These are phyloP conservation scores for Inga leiocalycina DNA, from an alignment of 306 rosid genomes.

Conservation along the genomic window DNA sequence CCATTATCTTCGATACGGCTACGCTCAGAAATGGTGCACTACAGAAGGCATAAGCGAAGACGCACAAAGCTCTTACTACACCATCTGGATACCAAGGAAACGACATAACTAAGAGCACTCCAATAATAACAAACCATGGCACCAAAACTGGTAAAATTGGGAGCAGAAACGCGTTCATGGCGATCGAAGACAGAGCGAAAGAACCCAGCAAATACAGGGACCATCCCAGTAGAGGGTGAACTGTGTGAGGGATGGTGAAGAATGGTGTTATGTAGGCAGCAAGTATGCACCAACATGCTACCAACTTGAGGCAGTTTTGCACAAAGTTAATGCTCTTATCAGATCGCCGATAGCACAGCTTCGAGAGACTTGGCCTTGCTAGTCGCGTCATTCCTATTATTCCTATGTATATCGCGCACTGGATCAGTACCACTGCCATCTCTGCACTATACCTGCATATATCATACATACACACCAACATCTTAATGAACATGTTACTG, in stretches of 20 bases:
- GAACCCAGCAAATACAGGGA: slow-evolving; percentile 63
- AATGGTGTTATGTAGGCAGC: slow-evolving; percentile 62
- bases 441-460: slow-evolving; percentile 62
- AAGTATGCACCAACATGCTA: slow-evolving; percentile 61
- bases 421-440: slow-evolving; percentile 56
- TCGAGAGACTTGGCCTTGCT: slow-evolving; percentile 62
- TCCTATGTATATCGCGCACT: slow-evolving; percentile 52
- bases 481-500: background rate
- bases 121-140: slow-evolving; percentile 57
- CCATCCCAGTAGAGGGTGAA: slow-evolving; percentile 81
- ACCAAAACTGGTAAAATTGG: slow-evolving; percentile 60
- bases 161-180: slow-evolving; percentile 52
- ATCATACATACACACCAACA: background rate
- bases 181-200: slow-evolving; percentile 53
- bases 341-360: slow-evolving; percentile 61
- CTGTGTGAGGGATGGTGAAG: slow-evolving; percentile 62
- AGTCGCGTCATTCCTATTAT: slow-evolving; percentile 60
- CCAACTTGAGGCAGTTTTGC: slow-evolving; percentile 52
- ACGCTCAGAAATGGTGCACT: slow-evolving; percentile 60
- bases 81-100: slow-evolving; percentile 73
- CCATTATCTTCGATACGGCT: slow-evolving; percentile 44
- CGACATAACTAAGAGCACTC: slow-evolving; percentile 70
- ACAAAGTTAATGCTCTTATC: slow-evolving; percentile 52
- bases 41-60: slow-evolving; percentile 69
- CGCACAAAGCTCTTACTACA: slow-evolving; percentile 59